Base-by-base conservation (phyloP, 192 early-diverging fungal genomes). In the Coemansia sp. region DNA sequence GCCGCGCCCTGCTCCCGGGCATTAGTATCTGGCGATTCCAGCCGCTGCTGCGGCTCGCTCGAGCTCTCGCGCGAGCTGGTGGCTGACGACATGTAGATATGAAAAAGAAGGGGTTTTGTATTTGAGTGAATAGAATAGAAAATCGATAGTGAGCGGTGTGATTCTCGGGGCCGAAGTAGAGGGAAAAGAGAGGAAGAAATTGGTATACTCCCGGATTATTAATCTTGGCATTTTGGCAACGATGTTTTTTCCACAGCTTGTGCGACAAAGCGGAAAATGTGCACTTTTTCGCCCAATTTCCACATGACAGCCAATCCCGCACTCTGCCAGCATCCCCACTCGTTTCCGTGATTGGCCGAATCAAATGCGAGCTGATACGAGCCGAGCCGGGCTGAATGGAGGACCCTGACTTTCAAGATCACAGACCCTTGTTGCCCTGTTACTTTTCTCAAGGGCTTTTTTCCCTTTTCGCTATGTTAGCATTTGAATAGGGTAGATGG, bases 1-100 rank as follows among this genome's bases (percentile, higher is more conserved):
- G 57, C 37, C 1, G 4, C 17, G n/a, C 31, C 15, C 44, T 59
- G 47, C 34, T 66, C 34, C 34, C 36, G 55, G 52, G 13, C 17
- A 19, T 54, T 30, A 28, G 52, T 30, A 15, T 4, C 52, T 30
- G 14, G 27, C 52, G 29, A 30, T 33, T 41, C 54, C 29, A 15
- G 52, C 6, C 0, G 7, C 14, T 31, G 15, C 14, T 31, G 15
- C 28, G 29, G 29, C 28, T 70, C 74, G 50, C 19, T 50, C 15
- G 74, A 66, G 36, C 67, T 63, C 50, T 75, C 74, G 33, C 74
- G 67, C 29, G 74, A 75, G 6, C 38, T 48, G 5, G 22, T 38
- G 6, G 55, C 42, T 25, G 44, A 38, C 15, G 70, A 66, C 52
- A 30, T 31, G 4, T 6, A 54, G 1, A n/a, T 2, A 23, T 6